Percentiles rank a stretch among this genome's conserved stretches.
Conservation (phyloP, 2,329 filamentous ascomycete species). For the Exophiala spinifera region DNA sequence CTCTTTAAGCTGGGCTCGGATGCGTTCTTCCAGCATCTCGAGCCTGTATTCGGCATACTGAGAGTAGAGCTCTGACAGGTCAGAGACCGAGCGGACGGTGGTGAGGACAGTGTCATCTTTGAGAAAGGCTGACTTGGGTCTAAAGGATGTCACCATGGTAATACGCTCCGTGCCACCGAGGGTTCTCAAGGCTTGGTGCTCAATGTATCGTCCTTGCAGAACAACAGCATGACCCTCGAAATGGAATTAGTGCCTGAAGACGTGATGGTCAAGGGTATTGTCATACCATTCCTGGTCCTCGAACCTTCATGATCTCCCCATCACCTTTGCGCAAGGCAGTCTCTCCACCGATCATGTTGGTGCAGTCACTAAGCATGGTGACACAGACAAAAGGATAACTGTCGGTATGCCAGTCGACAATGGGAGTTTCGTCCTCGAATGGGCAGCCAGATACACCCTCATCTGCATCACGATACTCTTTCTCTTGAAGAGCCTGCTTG, state of each 20-base stretch:
- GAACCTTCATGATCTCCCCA: slow-evolving; percentile 45
- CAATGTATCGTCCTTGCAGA: slow-evolving; percentile 67
- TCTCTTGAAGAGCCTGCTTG: slow-evolving; percentile 21
- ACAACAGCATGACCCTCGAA: slow-evolving; percentile 60
- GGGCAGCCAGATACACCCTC: slow-evolving; percentile 29
- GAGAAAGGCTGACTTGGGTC: slow-evolving; percentile 53
- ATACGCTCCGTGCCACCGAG: slow-evolving; percentile 60
- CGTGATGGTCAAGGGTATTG: slow-evolving; percentile 6
- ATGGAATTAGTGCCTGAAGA: neutral
- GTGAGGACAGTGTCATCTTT: slow-evolving; percentile 61
- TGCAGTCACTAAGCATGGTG: slow-evolving; percentile 50
- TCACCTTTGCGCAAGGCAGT: slow-evolving; percentile 59
- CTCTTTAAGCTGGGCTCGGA: slow-evolving; percentile 45
- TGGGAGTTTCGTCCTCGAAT: slow-evolving; percentile 34
- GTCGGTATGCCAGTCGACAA: slow-evolving; percentile 51
- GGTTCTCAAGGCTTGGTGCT: slow-evolving; percentile 61
- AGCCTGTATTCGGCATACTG: slow-evolving; percentile 63
- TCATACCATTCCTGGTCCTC: slow-evolving; percentile 44
- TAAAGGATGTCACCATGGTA: slow-evolving; percentile 64
- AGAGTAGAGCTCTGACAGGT: slow-evolving; percentile 57
- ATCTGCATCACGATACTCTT: slow-evolving; percentile 23
- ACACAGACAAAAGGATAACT: slow-evolving; percentile 53
- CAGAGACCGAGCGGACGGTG: slow-evolving; percentile 58
- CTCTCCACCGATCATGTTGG: slow-evolving; percentile 52
- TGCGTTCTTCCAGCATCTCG: slow-evolving; percentile 59